Percentiles rank a stretch among this genome's conserved stretches.
These are phyloP conservation scores for Gastrodia elata DNA, from an alignment of 106 monocot genomes.

Conservation along the genomic window DNA sequence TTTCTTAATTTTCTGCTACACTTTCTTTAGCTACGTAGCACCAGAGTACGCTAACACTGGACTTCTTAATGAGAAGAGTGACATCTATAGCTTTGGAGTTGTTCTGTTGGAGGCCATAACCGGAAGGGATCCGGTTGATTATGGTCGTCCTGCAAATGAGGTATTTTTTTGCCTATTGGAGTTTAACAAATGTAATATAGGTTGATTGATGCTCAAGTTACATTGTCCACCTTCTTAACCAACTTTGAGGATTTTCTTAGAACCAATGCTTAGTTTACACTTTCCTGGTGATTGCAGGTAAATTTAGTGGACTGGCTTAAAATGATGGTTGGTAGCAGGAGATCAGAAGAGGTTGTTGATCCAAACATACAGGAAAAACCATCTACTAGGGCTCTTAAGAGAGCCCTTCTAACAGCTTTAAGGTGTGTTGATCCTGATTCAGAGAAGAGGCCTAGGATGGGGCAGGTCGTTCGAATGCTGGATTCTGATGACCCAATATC, in stretches of 20 bases:
- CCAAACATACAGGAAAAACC: conserved; percentile 28
- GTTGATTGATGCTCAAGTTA: too few relatives aligned
- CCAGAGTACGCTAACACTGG: conserved; percentile 77
- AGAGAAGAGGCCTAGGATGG: conserved; percentile 43
- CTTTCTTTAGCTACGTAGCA: conserved; percentile 47
- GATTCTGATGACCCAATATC: conserved; percentile 31
- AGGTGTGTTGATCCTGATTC: conserved; percentile 43
- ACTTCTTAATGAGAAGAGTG: conserved; percentile 63
- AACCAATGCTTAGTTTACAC: neutral
- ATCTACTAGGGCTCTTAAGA: conserved; percentile 39
- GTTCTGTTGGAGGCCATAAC: conserved; percentile 62
- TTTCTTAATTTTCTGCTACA: neutral
- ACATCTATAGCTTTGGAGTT: conserved; percentile 69
- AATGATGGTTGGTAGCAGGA: conserved; percentile 40
- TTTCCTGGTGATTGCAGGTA: conserved; percentile 17
- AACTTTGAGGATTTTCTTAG: neutral
- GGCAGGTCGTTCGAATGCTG: conserved; percentile 37
- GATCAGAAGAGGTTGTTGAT: conserved; percentile 45
- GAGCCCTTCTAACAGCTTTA: conserved; percentile 38
- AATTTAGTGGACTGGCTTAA: conserved; percentile 55
- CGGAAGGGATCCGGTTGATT: conserved; percentile 71
- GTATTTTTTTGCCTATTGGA: conserved; percentile 16
- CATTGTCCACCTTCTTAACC: too few relatives aligned
- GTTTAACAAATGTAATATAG: neutral
- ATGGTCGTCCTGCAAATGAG: conserved; percentile 59